A percentile compares a stretch with the other conserved stretches of the same genome.
phyloP scores from a whole-genome alignment of 1,284 basidiomycete genomes.

The Moesziomyces sp. region DNA sequence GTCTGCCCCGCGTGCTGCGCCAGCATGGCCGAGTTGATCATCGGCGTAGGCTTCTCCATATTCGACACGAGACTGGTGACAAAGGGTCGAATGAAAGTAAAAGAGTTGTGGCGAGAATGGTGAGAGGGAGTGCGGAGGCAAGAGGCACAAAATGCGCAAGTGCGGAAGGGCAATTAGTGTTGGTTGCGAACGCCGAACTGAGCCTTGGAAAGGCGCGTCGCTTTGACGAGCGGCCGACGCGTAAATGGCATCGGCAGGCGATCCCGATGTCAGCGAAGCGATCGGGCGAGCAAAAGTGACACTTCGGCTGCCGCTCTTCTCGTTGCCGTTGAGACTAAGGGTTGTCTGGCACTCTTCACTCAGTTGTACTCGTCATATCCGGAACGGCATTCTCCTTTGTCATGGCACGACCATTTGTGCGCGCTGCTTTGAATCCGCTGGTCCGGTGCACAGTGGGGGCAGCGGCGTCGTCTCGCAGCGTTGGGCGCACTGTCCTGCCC shows the following conservation, averaged over 20 bases:
- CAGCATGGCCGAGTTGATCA: slow-evolving; percentile 63
- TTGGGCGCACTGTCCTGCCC: background rate
- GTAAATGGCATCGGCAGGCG: slow-evolving; percentile 3
- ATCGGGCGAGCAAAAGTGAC: slow-evolving; percentile 9
- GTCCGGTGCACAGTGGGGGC: background rate
- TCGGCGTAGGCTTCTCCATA: slow-evolving; percentile 62
- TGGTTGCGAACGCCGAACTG: background rate
- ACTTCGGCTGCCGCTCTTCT: slow-evolving; percentile 1
- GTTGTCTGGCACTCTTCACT: background rate
- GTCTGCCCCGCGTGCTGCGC: slow-evolving; percentile 42
- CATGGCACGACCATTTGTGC: background rate
- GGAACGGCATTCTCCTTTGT: background rate
- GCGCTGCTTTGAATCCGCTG: background rate
- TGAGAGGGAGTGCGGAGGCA: background rate
- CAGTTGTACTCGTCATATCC: background rate
- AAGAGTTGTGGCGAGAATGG: background rate
- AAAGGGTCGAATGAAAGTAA: too few relatives aligned
- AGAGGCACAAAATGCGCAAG: too few relatives aligned
- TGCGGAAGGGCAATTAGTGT: background rate
- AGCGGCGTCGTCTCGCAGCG: background rate
- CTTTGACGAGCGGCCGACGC: background rate
- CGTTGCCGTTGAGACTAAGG: background rate
- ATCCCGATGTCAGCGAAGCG: background rate
- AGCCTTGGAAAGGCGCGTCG: slow-evolving; percentile 1
- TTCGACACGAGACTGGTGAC: background rate